These are phyloP conservation scores for Candida sanyiensis DNA, from an alignment of 805 yeast species.

Conservation along the genomic window DNA sequence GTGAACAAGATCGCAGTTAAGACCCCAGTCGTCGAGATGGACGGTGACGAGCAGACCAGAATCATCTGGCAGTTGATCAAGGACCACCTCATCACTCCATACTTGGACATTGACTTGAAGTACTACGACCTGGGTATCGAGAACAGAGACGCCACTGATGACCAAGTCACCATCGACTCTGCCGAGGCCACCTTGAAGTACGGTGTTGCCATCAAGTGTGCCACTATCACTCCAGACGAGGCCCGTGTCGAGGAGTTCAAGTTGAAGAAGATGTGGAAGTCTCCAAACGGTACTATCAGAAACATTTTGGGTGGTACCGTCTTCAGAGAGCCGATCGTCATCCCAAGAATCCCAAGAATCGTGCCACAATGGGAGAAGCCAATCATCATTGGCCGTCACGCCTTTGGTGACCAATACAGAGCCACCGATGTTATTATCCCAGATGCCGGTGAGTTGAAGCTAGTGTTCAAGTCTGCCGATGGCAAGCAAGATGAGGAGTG, in stretches of 20 bases:
- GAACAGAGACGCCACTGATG: slow-evolving; percentile 65
- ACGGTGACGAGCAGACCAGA: slow-evolving; percentile 85
- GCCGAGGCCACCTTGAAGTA: slow-evolving; percentile 69
- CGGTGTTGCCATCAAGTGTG: slow-evolving; percentile 82
- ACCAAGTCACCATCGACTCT: slow-evolving; percentile 70
- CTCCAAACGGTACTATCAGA: slow-evolving; percentile 82
- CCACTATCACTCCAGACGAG: slow-evolving; percentile 83
- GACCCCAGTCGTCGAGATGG: slow-evolving; percentile 71
- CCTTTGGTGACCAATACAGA: slow-evolving; percentile 80
- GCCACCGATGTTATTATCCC: slow-evolving; percentile 69
- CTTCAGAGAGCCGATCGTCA: slow-evolving; percentile 78
- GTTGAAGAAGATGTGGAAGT: slow-evolving; percentile 76
- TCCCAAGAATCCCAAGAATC: slow-evolving; percentile 69
- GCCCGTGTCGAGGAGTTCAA: slow-evolving; percentile 69
- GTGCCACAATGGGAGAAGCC: slow-evolving; percentile 81
- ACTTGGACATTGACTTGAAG: slow-evolving; percentile 65
- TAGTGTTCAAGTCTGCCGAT: slow-evolving; percentile 59
- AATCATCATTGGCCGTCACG: slow-evolving; percentile 81
- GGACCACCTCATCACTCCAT: slow-evolving; percentile 60
- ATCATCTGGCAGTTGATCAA: slow-evolving; percentile 77
- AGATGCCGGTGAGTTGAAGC: slow-evolving; percentile 59
- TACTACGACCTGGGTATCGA: slow-evolving; percentile 70
- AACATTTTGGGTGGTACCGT: slow-evolving; percentile 80
- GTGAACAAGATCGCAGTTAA: slow-evolving; percentile 60
- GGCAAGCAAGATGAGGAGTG: slow-evolving; percentile 44